Evolutionary conservation across 2,329 filamentous ascomycete genomes (phyloP), one percentile per base, ranked within the genome.

Genomic region (Fusarium xyrophilum): DNA sequence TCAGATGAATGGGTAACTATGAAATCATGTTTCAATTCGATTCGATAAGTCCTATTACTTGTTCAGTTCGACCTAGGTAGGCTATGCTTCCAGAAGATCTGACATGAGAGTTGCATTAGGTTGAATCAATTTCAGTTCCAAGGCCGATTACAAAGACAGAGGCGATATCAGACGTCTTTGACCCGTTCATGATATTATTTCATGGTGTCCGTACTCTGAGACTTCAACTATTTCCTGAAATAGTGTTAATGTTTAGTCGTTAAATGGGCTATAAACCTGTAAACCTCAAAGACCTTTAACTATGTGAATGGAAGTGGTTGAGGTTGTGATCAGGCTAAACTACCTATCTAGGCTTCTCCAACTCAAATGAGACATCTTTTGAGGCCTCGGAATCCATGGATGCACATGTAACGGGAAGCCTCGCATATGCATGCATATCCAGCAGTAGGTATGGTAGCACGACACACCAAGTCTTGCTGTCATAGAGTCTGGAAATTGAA

Each of bases 21-120:
- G 66, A 56, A 68, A 69, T 63, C 66, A 63, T 68, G 56, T 42
- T 30, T 53, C n/a, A 42, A 35, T 44, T 42, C 17, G 23, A 54
- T 36, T 50, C 30, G 28, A 25, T 5, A 30, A 30, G n/a, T 32
- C 27, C n/a, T 23, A 4, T 47, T 23, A n/a, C 30, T 55, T 47
- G 40, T 25, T 32, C 17, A 23, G 11, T n/a, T 23, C 11, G 25
- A 28, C 15, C 10, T 39, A 21, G 9, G 14, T 38, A 25, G 36
- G 13, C 11, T 19, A 43, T 47, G 5, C 21, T 35, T 27, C 30
- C 25, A 23, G 44, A 39, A n/a, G 15, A 17, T 47, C 25, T 56
- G 58, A 36, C 30, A 47, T 42, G 47, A 47, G 38, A 52, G 21
- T 33, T 19, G 13, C 11, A 35, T 23, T 15, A n/a, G 21, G 35